Conservation (phyloP, 768 basidiomycete genomes). For the Fibroporia radiculosa region DNA sequence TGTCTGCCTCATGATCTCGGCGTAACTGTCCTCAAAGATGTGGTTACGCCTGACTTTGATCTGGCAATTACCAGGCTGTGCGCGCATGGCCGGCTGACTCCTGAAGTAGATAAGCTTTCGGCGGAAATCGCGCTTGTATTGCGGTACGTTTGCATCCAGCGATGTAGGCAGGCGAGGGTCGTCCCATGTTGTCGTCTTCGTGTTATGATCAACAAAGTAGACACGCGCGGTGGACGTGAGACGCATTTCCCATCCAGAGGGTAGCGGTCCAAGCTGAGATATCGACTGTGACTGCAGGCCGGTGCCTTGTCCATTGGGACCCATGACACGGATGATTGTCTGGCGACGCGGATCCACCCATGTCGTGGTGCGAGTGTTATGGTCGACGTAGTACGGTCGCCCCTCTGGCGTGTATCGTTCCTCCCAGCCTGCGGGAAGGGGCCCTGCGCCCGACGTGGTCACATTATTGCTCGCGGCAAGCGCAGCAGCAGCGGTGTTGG, state of each 20-base stretch:
- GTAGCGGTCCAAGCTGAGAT: conserved; percentile 92
- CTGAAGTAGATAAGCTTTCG: conserved; percentile 99
- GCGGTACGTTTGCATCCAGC: conserved; percentile 93
- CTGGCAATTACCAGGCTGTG: conserved; percentile 98
- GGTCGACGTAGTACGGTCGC: conserved; percentile 97
- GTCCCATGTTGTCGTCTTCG: conserved; percentile 99
- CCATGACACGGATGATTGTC: conserved; percentile 94
- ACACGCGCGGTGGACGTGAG: conserved; percentile 96
- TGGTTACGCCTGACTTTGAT: conserved; percentile 97
- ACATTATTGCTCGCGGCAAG: conserved; percentile 42
- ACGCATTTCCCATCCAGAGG: conserved; percentile 99
- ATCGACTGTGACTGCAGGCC: conserved; percentile 92
- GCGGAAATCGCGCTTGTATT: conserved; percentile 99
- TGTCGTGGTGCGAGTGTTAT: conserved; percentile 99
- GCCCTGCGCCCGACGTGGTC: conserved; percentile 76
- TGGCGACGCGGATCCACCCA: conserved; percentile 99
- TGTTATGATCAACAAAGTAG: conserved; percentile 99
- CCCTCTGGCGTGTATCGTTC: conserved; percentile 98
- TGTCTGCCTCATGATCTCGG: conserved; percentile 99
- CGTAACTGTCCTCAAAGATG: conserved; percentile 99
- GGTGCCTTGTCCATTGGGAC: conserved; percentile 82
- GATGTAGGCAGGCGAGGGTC: conserved; percentile 95
- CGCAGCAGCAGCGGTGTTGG: conserved; percentile 33
- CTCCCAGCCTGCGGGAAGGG: conserved; percentile 96
- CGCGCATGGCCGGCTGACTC: conserved; percentile 95